phyloP scores from a whole-genome alignment of 2,329 filamentous ascomycete species.

The Colletotrichum paranaense region DNA sequence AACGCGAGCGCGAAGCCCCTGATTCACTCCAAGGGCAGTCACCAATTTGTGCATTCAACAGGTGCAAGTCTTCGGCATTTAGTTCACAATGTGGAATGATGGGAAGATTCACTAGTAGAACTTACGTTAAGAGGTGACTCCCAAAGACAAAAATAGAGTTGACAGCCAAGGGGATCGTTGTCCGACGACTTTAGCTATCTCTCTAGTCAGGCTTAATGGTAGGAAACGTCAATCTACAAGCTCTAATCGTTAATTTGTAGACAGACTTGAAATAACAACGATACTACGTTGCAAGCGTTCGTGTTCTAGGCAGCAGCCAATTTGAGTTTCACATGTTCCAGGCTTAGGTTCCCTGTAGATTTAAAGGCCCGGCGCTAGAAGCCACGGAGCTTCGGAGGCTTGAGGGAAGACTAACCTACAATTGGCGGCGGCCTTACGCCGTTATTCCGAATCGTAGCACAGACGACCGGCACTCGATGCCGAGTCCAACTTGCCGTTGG shows the following conservation, averaged over 20 bases:
- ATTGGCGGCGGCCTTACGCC: too few relatives aligned
- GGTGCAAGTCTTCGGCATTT: neutral
- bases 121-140: neutral
- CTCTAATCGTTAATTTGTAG: neutral
- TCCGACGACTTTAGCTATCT: neutral
- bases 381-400: neutral
- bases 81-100: too few relatives aligned
- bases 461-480: neutral
- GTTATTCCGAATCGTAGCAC: neutral
- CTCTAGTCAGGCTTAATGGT: neutral
- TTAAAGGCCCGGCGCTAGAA: neutral
- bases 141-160: neutral
- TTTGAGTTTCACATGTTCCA: neutral
- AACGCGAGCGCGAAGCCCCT: neutral
- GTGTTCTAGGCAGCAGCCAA: neutral
- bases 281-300: neutral
- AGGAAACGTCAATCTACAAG: neutral
- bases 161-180: neutral
- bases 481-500: neutral
- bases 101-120: too few relatives aligned
- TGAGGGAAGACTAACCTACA: neutral
- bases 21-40: neutral
- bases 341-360: neutral
- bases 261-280: neutral
- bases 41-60: too few relatives aligned